Evolutionary conservation across 371 early-diverging fungal species (phyloP).

Genomic region (Mortierella sp.): DNA sequence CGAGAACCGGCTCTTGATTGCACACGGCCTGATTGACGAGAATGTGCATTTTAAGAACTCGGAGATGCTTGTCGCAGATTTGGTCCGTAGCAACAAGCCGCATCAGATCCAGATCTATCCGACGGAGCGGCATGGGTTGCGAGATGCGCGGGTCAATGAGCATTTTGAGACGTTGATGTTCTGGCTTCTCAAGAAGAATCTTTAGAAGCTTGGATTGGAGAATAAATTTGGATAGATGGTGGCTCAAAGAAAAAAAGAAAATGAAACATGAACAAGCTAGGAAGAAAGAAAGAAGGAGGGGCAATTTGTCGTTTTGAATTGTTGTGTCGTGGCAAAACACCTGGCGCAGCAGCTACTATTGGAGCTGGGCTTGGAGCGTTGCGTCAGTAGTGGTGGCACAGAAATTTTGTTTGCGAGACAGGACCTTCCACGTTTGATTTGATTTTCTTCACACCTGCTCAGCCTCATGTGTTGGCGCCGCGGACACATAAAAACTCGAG

Average conservation of each 20-base stretch:
- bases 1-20: conserved; percentile 77
- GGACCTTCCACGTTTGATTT: no score
- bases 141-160: conserved; percentile 77
- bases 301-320: neutral
- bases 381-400: no score
- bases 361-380: no score
- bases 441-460: no score
- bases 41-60: conserved; percentile 86
- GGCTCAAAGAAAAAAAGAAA: neutral
- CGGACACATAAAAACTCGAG: no score
- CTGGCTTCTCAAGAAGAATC: conserved; percentile 75
- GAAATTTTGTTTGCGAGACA: no score
- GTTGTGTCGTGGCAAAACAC: neutral
- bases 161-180: conserved; percentile 88
- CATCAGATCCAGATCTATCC: conserved; percentile 79
- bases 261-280: no score
- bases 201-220: conserved; percentile 40
- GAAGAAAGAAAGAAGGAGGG: no score
- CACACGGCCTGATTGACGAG: conserved; percentile 86
- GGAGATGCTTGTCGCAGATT: conserved; percentile 67
- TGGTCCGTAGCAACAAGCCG: conserved; percentile 72
- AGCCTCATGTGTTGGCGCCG: no score
- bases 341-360: no score
- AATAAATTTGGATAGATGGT: neutral
- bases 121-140: conserved; percentile 82